phyloP scores from a whole-genome alignment of 2,329 filamentous ascomycete genomes.

The Alternaria panax region DNA sequence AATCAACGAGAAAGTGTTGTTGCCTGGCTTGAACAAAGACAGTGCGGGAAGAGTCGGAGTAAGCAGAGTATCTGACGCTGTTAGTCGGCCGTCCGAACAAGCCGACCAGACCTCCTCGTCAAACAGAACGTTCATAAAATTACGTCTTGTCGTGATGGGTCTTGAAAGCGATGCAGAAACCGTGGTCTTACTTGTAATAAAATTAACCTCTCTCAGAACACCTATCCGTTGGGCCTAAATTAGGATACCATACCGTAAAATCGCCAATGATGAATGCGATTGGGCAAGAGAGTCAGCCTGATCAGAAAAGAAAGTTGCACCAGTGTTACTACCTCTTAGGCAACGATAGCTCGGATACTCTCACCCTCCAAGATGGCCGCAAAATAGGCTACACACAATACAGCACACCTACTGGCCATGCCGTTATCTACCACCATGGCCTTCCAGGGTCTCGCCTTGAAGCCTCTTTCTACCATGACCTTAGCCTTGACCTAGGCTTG shows the following conservation, averaged over 20 bases:
- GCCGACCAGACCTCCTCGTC: not conserved
- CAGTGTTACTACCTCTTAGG: conserved; percentile 30
- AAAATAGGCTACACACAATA: conserved; percentile 48
- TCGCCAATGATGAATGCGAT: not conserved
- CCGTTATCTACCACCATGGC: conserved; percentile 42
- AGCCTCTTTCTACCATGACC: conserved; percentile 30
- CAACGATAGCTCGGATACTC: conserved; percentile 36
- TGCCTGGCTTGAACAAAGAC: not conserved
- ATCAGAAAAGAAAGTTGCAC: not conserved
- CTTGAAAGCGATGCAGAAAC: not conserved
- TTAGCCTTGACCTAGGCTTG: conserved; percentile 29
- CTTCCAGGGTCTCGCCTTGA: conserved; percentile 43
- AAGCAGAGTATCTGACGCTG: not conserved
- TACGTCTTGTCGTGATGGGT: not conserved
- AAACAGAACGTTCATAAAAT: not conserved
- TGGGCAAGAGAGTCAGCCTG: not conserved
- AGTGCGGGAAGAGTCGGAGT: conserved; percentile 1
- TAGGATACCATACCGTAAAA: not conserved
- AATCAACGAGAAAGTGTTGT: not conserved
- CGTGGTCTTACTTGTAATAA: not conserved
- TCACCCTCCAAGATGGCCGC: conserved; percentile 46
- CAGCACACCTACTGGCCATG: conserved; percentile 33
- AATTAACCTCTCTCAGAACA: too few relatives aligned
- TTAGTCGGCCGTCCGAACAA: not conserved
- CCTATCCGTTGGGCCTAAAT: not conserved